Evolutionary conservation across 2,329 filamentous ascomycete species (phyloP), one percentile per base, ranked within the genome.

Genomic region (Ceratocystis diversiconidia): DNA sequence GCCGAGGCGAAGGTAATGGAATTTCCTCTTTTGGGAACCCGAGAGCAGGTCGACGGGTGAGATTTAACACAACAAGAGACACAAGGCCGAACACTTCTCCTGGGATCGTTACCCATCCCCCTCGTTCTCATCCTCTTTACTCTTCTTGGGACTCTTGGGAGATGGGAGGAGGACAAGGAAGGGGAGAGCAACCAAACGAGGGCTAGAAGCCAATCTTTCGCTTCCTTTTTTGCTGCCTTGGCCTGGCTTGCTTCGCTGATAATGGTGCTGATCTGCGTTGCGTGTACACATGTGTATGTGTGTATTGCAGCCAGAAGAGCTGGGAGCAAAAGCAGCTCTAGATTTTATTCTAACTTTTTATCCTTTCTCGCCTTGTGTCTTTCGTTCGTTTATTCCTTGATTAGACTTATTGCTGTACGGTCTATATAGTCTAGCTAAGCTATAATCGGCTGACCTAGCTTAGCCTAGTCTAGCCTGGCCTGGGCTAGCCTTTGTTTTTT

Each of bases 131-230:
- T 30, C 52, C 52, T 30, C 52, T 57, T 57, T 25, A 12, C 52
- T 57, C 52, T 57, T 36, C 52, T 57, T 57, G 52, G 52, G 52
- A 32, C 52, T 57, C 25, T 57, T 28, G 52, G 10, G 25, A 32
- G n/a, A 19, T 50, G 46, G 17, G n/a, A 12, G 10, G 36, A 22
- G n/a, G 17, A 22, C 6, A 50, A 22, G n/a, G 46, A 22, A n/a
- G 52, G 5, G 52, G 52, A 57, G 52, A 28, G 52, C 3, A 32
- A 25, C 46, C 6, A 50, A 22, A 12, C 12, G 52, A 30, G 52
- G 52, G 52, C 52, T 57, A 57, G 52, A 57, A 57, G 52, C 52
- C 52, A 57, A 57, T 28, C 25, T 57, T 57, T 30, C 30, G 15
- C 52, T 19, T 28, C 2, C 52, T 28, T 32, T 22, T 19, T 5